Evolutionary conservation across 2,329 filamentous ascomycete genomes (phyloP), one percentile per base, ranked within the genome.

Genomic region (Penicillium sp.): DNA sequence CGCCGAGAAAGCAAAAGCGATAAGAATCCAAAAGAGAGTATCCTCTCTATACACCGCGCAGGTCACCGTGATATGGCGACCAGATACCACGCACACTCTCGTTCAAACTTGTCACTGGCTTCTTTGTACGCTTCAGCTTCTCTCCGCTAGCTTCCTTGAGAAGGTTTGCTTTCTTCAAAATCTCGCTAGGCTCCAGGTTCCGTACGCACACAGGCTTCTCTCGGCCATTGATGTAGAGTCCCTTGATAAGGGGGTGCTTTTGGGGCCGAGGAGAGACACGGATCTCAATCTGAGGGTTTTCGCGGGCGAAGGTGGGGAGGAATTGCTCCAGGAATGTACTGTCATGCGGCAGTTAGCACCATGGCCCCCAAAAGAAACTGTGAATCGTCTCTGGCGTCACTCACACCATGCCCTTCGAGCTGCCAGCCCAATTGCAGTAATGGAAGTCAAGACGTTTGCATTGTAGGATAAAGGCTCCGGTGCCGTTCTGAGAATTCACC

Each of bases 401-500:
- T 60, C 81, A 94, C 90, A 96, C 94, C 92, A 97, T 97, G 71
- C 94, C 94, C 69, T 81, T 86, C 36, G 93, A 97, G 75, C 91
- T 96, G 60, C 92, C 94, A 54, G 90, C 91, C 85, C 89, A 92
- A 82, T 97, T 92, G 81, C 94, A 97, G 81, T 96, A 99, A 79
- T 96, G 90, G 71, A 99, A 91, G 75, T 96, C 91, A 74, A 99
- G 81, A 71, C 88, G 90, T 82, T 91, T 96, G 86, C 94, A 99
- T 81, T 96, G 93, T 55, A 97, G 85, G 76, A 99, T 91, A 81
- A 97, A 97, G 73, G 92, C 90, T 69, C 93, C 93, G 65, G 97
- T 83, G 82, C 94, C 94, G 80, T 99, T 97, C 92, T 97, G 68
- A 5, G 50, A 52, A 44, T 9, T 1, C 63, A 27, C 7, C 21